Percentiles rank a stretch among this genome's conserved stretches.
Evolutionary conservation across 1,139 yeast genomes (phyloP).

Genomic region (Kluyveromyces sp.): DNA sequence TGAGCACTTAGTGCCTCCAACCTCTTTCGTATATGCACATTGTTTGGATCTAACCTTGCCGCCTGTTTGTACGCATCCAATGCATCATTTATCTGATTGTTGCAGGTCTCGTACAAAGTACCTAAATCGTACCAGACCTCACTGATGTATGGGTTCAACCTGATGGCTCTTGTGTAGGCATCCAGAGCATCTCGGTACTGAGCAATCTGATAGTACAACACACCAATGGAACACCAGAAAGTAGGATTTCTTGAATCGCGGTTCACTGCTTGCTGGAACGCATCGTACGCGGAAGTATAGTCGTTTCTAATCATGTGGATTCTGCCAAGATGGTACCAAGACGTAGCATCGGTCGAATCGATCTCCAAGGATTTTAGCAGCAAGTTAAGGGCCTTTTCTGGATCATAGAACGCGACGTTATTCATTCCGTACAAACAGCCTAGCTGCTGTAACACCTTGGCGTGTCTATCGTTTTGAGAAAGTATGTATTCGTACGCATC

Average conservation of each 20-base stretch:
- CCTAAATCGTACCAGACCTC: constrained; percentile 99
- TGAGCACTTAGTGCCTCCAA: constrained; percentile 71
- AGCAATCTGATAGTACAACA: constrained; percentile 86
- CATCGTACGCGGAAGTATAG: constrained; percentile 93
- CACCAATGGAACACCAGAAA: constrained; percentile 98
- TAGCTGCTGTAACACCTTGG: constrained; percentile 89
- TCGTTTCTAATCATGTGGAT: constrained; percentile 95
- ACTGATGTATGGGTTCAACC: constrained; percentile 89
- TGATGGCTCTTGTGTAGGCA: constrained; percentile 93
- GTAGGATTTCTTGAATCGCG: constrained; percentile 95
- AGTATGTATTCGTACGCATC: constrained; percentile 94
- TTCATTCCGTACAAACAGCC: constrained; percentile 89
- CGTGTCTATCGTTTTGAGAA: constrained; percentile 85
- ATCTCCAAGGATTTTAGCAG: constrained; percentile 82
- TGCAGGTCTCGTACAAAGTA: constrained; percentile 92
- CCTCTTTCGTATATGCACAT: constrained; percentile 89
- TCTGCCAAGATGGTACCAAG: constrained; percentile 94
- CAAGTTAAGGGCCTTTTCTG: constrained; percentile 75
- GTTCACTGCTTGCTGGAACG: constrained; percentile 97
- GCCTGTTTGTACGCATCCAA: constrained; percentile 96
- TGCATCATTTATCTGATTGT: constrained; percentile 91
- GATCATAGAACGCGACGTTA: constrained; percentile 63
- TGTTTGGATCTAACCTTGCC: constrained; percentile 87
- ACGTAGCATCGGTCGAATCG: constrained; percentile 86
- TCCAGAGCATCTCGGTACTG: constrained; percentile 96